A percentile compares a stretch with the other conserved stretches of the same genome.
These are phyloP conservation scores for Aspergillus japonicus DNA, from an alignment of 2,329 filamentous ascomycete species.

Conservation along the genomic window DNA sequence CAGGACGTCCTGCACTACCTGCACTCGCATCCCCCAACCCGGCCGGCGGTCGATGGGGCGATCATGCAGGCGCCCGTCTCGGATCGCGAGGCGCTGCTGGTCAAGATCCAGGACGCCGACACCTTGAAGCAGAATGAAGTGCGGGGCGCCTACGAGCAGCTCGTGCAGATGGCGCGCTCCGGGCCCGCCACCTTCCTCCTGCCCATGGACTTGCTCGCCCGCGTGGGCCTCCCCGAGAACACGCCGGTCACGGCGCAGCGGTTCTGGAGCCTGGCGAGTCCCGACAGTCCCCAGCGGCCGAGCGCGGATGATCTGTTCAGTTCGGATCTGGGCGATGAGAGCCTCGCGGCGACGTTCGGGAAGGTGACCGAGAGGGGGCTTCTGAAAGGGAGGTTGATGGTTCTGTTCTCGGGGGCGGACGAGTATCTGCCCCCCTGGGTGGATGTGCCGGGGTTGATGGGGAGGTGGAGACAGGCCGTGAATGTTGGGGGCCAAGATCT, in stretches of 20 bases:
- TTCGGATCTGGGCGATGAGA: slow-evolving; percentile 65
- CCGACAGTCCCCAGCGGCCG: slow-evolving; percentile 52
- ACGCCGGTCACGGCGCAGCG: slow-evolving; percentile 56
- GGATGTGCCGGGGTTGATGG: slow-evolving; percentile 46
- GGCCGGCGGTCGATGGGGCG: slow-evolving; percentile 65
- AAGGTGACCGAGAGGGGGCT: slow-evolving; percentile 39
- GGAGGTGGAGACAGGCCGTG: slow-evolving; percentile 46
- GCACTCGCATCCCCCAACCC: slow-evolving; percentile 34
- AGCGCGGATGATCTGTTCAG: slow-evolving; percentile 88
- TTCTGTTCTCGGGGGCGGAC: slow-evolving; percentile 49
- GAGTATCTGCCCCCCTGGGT: slow-evolving; percentile 46
- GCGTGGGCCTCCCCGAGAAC: slow-evolving; percentile 31
- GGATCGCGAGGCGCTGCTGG: slow-evolving; percentile 66
- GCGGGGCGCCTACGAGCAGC: slow-evolving; percentile 31
- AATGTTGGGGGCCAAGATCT: slow-evolving; percentile 32
- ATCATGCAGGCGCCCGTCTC: slow-evolving; percentile 79
- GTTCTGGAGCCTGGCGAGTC: slow-evolving; percentile 57
- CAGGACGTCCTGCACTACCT: slow-evolving; percentile 69
- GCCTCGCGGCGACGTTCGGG: slow-evolving; percentile 65
- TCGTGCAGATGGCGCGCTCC: slow-evolving; percentile 34
- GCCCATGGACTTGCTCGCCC: slow-evolving; percentile 34
- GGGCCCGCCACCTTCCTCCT: slow-evolving; percentile 28
- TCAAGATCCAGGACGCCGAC: slow-evolving; percentile 18
- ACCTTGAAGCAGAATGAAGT: slow-evolving; percentile 12
- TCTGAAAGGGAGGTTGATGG: slow-evolving; percentile 41